Conservation (phyloP, 345 rosid genomes). For the Populus nigra region DNA sequence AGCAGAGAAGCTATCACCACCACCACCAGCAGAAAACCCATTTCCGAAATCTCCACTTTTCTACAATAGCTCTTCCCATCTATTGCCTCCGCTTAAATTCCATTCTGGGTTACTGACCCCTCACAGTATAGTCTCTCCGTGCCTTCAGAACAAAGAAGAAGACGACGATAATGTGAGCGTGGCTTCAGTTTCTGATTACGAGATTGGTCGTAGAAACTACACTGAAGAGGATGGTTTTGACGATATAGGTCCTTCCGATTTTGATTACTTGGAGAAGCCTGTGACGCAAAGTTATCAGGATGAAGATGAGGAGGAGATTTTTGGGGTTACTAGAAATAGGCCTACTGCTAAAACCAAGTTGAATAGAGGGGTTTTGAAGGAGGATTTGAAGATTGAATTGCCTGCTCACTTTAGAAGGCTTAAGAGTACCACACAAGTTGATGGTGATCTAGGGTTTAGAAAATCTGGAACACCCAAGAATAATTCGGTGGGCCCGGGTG, state of each 20-base stretch:
- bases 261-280: constrained; percentile 29
- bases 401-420: constrained; percentile 52
- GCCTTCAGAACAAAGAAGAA: constrained; percentile 28
- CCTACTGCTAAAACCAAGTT: constrained; percentile 24
- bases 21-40: constrained; percentile 40
- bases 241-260: constrained; percentile 3
- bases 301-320: constrained; percentile 43
- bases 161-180: constrained; percentile 50
- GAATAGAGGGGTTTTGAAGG: constrained; percentile 57
- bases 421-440: constrained; percentile 22
- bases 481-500: constrained; percentile 36
- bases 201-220: constrained; percentile 23
- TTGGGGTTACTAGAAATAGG: constrained; percentile 9
- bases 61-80: constrained; percentile 34
- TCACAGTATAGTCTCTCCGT: constrained; percentile 38
- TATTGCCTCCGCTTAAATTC: constrained; percentile 59
- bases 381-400: constrained; percentile 68
- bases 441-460: constrained; percentile 41
- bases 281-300: constrained; percentile 25
- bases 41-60: constrained; percentile 25
- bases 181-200: constrained; percentile 51
- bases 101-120: constrained; percentile 49
- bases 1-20: constrained; percentile 45
- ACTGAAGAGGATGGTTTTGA: constrained; percentile 44
- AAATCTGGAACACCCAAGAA: constrained; percentile 20